phyloP scores from a whole-genome alignment of 1,139 yeast species.

The Hanseniaspora uvarum region DNA sequence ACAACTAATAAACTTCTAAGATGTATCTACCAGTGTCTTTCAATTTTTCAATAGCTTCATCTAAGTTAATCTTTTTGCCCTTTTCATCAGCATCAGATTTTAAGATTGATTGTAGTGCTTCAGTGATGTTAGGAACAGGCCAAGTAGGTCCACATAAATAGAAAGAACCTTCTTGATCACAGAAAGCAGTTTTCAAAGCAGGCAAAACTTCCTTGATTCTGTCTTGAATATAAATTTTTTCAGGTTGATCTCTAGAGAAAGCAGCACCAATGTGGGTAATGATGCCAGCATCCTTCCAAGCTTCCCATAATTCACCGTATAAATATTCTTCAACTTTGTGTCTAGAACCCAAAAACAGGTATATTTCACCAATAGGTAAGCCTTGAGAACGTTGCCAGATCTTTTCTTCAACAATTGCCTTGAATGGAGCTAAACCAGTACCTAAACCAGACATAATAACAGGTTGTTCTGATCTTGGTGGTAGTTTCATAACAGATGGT shows the following conservation, averaged over 20 bases:
- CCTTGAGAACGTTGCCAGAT: slow-evolving; percentile 90
- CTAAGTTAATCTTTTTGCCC: slow-evolving; percentile 62
- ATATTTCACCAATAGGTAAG: slow-evolving; percentile 76
- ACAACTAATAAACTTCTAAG: slow-evolving; percentile 75
- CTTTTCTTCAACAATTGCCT: slow-evolving; percentile 93
- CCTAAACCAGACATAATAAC: slow-evolving; percentile 96
- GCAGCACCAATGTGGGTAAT: slow-evolving; percentile 97
- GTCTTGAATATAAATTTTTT: slow-evolving; percentile 91
- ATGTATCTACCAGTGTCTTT: slow-evolving; percentile 89
- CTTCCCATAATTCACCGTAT: slow-evolving; percentile 97
- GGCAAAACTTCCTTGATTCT: slow-evolving; percentile 69
- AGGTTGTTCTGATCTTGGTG: slow-evolving; percentile 77
- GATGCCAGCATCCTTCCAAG: slow-evolving; percentile 82
- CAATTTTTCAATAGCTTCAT: slow-evolving; percentile 78
- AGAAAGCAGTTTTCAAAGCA: slow-evolving; percentile 69
- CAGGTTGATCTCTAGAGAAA: slow-evolving; percentile 92
- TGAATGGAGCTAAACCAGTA: slow-evolving; percentile 97
- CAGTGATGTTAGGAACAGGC: slow-evolving; percentile 97
- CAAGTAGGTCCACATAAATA: slow-evolving; percentile 98
- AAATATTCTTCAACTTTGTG: slow-evolving; percentile 91
- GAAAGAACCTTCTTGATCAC: slow-evolving; percentile 72
- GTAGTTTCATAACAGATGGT: slow-evolving; percentile 94
- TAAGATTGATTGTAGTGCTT: slow-evolving; percentile 76
- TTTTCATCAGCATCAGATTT: slow-evolving; percentile 55
- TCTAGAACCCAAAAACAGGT: slow-evolving; percentile 85